phyloP scores from a whole-genome alignment of 2,329 filamentous ascomycete species.

The Fusarium staphyleae region DNA sequence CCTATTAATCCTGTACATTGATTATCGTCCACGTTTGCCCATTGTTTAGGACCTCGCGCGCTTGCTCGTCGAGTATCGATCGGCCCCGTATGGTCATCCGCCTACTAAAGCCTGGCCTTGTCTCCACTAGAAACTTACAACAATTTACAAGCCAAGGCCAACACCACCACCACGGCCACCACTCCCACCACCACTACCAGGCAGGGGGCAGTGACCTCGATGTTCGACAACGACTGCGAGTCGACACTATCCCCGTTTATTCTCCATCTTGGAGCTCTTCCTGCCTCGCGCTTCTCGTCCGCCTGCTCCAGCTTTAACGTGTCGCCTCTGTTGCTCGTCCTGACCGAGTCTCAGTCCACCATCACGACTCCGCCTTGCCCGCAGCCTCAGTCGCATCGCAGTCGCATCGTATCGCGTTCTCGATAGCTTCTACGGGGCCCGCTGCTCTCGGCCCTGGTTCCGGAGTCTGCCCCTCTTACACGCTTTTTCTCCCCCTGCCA shows the following conservation, averaged over 20 bases:
- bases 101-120: constrained; percentile 33
- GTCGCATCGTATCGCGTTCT: constrained; percentile 37
- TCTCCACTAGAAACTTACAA: constrained; percentile 36
- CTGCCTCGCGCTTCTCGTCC: constrained; percentile 12
- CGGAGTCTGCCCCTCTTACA: constrained; percentile 37
- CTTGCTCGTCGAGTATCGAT: constrained; percentile 37
- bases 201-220: constrained; percentile 36
- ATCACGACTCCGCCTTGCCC: constrained; percentile 29
- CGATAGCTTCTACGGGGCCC: constrained; percentile 24
- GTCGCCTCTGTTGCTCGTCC: constrained; percentile 27
- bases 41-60: constrained; percentile 23
- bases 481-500: constrained; percentile 36
- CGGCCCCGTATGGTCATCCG: constrained; percentile 32
- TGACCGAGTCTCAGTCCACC: constrained; percentile 26
- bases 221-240: constrained; percentile 29
- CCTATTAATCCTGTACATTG: constrained; percentile 16
- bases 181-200: constrained; percentile 38
- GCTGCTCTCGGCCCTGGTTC: constrained; percentile 37
- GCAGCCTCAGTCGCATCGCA: constrained; percentile 30
- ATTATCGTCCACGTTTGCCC: constrained; percentile 13
- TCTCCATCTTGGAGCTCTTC: constrained; percentile 24
- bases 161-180: constrained; percentile 38
- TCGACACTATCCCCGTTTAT: constrained; percentile 26
- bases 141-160: constrained; percentile 33
- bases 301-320: constrained; percentile 8